Evolutionary conservation across 2,329 filamentous ascomycete genomes (phyloP).

Genomic region (Elsinoe arachidis): DNA sequence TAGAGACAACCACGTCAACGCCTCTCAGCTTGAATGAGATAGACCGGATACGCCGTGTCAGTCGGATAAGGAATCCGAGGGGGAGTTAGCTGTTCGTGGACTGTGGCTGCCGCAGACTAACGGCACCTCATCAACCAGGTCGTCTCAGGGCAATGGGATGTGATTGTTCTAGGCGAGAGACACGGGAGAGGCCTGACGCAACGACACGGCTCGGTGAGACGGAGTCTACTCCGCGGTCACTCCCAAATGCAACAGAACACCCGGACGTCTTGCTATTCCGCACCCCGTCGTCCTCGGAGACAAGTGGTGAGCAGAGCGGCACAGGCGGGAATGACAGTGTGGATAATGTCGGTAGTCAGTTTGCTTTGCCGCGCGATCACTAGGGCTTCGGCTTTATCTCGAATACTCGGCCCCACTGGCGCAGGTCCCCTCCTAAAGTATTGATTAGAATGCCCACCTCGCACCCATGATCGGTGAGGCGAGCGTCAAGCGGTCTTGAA

Average conservation of each 20-base stretch:
- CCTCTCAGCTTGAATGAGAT: too few relatives aligned
- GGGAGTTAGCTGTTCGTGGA: not conserved
- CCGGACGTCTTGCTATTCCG: not conserved
- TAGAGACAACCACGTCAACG: too few relatives aligned
- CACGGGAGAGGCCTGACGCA: not conserved
- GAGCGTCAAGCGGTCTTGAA: not conserved
- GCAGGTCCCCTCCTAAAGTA: too few relatives aligned
- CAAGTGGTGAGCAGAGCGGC: too few relatives aligned
- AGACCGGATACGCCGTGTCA: too few relatives aligned
- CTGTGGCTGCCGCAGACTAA: not conserved
- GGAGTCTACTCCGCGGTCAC: not conserved
- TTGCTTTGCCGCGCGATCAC: not conserved
- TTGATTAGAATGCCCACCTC: too few relatives aligned
- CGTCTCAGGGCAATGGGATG: not conserved
- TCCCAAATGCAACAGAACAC: not conserved
- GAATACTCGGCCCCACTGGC: too few relatives aligned
- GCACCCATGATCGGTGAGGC: not conserved
- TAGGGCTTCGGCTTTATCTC: not conserved
- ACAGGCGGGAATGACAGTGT: not conserved
- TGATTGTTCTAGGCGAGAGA: not conserved
- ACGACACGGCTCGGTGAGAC: slow-evolving; percentile 3
- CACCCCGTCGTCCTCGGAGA: not conserved
- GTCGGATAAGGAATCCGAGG: too few relatives aligned
- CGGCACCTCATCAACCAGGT: not conserved
- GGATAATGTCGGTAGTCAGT: not conserved